Percentiles rank a stretch among this genome's conserved stretches.
These are phyloP conservation scores for Hypoxylon sp. DNA, from an alignment of 2,329 filamentous ascomycete genomes.

Conservation along the genomic window DNA sequence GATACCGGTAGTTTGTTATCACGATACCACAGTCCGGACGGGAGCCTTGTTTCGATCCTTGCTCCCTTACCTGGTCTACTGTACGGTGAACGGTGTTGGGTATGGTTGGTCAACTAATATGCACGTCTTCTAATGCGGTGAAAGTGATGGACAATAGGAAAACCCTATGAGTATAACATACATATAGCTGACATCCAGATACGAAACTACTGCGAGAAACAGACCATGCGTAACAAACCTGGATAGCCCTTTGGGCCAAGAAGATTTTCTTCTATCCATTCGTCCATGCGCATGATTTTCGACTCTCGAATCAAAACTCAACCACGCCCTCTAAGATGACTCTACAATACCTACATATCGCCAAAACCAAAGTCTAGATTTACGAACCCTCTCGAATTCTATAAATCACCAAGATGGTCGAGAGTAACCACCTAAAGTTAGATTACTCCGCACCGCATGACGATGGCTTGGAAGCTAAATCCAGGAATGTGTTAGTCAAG, in stretches of 20 bases:
- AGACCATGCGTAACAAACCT: too few relatives aligned
- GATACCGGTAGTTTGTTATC: constrained; percentile 14
- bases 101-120: constrained; percentile 13
- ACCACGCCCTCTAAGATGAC: too few relatives aligned
- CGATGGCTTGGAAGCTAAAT: constrained; percentile 25
- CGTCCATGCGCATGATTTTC: too few relatives aligned
- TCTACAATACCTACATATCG: too few relatives aligned
- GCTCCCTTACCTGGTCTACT: too few relatives aligned
- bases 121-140: constrained; percentile 14
- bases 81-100: too few relatives aligned
- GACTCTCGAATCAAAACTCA: too few relatives aligned
- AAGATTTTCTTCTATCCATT: too few relatives aligned
- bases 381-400: constrained; percentile 7
- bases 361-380: too few relatives aligned
- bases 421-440: constrained; percentile 28
- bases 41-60: constrained; percentile 3
- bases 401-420: constrained; percentile 14
- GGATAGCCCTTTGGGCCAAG: too few relatives aligned
- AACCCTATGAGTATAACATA: not conserved
- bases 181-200: too few relatives aligned
- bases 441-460: constrained; percentile 30
- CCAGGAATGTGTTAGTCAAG: constrained; percentile 28
- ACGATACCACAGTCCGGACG: constrained; percentile 9
- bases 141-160: constrained; percentile 5
- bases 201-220: too few relatives aligned